These are phyloP conservation scores for Botrytis deweyae DNA, from an alignment of 2,329 filamentous ascomycete genomes.

Conservation along the genomic window DNA sequence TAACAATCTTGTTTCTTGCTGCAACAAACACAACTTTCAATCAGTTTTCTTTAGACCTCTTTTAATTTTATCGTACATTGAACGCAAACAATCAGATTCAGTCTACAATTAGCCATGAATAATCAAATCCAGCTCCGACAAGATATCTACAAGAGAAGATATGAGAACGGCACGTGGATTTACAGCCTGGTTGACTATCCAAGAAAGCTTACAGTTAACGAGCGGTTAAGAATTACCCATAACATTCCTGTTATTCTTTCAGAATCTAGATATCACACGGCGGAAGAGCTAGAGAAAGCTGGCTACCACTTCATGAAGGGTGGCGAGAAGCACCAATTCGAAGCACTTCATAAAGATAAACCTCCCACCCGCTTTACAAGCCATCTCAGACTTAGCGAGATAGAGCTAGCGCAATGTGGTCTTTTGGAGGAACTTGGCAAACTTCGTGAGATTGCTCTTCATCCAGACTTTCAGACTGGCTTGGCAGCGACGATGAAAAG, in stretches of 20 bases:
- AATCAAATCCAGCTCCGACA: not conserved
- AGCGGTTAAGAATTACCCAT: not conserved
- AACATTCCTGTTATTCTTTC: not conserved
- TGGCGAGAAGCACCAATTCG: constrained; percentile 1
- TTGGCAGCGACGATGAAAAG: not conserved
- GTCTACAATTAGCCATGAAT: not conserved
- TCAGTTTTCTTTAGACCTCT: not conserved
- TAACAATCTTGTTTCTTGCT: not conserved
- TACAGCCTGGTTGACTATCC: not conserved
- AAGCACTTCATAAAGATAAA: not conserved
- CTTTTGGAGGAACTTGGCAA: not conserved
- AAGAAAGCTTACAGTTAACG: not conserved
- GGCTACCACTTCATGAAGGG: constrained; percentile 1
- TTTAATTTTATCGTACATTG: not conserved
- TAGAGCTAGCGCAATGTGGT: not conserved
- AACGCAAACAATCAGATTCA: not conserved
- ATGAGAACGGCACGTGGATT: not conserved
- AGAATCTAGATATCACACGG: not conserved
- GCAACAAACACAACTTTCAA: not conserved
- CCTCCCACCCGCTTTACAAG: not conserved
- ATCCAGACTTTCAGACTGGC: not conserved
- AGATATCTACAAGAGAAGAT: not conserved
- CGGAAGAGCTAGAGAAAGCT: not conserved
- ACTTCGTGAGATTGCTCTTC: not conserved
- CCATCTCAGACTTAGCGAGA: not conserved